Evolutionary conservation across 208 protist species (phyloP).

Genomic region (Trypanosoma avium): DNA sequence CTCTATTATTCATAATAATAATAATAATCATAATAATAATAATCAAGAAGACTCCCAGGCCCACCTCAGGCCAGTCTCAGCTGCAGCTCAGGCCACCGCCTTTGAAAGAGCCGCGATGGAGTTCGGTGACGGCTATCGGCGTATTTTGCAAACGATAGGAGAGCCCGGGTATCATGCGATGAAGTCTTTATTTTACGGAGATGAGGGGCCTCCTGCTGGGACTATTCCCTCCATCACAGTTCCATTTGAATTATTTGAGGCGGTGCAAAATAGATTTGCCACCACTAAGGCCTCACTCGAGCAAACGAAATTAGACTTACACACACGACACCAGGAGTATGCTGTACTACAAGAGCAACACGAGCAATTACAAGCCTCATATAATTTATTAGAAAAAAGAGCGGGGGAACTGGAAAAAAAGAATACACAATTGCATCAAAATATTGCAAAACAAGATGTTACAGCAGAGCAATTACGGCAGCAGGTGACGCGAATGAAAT

Average conservation of each 20-base stretch:
- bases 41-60: background rate
- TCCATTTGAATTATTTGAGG: slow-evolving; percentile 87
- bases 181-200: slow-evolving; percentile 47
- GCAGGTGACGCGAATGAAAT: slow-evolving; percentile 45
- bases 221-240: slow-evolving; percentile 72
- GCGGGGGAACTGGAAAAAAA: slow-evolving; percentile 58
- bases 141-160: slow-evolving; percentile 63
- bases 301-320: slow-evolving; percentile 63
- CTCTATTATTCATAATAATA: no score
- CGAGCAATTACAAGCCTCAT: slow-evolving; percentile 45
- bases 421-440: slow-evolving; percentile 66
- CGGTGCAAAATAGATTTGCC: slow-evolving; percentile 78
- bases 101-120: slow-evolving; percentile 9
- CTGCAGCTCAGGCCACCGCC: background rate
- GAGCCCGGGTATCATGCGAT: slow-evolving; percentile 70
- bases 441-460: slow-evolving; percentile 68
- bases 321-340: slow-evolving; percentile 71
- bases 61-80: background rate
- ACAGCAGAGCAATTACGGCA: slow-evolving; percentile 70
- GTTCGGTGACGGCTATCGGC: slow-evolving; percentile 55
- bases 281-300: slow-evolving; percentile 72
- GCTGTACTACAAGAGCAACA: slow-evolving; percentile 46
- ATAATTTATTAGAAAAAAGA: slow-evolving; percentile 47
- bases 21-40: background rate
- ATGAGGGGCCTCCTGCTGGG: slow-evolving; percentile 45